phyloP scores from a whole-genome alignment of 768 basidiomycete genomes.

The Termitomyces sp. region DNA sequence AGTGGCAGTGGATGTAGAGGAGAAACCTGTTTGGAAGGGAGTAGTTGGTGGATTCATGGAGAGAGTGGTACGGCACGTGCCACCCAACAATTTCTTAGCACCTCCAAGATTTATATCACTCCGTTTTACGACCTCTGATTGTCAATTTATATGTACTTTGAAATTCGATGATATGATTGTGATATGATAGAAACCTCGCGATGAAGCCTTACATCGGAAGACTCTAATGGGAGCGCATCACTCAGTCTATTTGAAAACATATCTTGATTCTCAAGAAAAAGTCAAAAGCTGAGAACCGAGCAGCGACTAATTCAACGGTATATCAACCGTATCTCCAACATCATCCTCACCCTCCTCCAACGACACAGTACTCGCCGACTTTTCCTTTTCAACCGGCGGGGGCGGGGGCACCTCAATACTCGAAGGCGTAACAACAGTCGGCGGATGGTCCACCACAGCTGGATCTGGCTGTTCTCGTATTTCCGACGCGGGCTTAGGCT shows the following conservation, averaged over 20 bases:
- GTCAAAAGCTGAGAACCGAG: background rate
- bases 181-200: no score
- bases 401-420: conserved; percentile 78
- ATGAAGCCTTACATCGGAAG: no score
- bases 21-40: background rate
- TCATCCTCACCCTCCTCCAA: conserved; percentile 66
- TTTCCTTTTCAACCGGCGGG: conserved; percentile 75
- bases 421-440: conserved; percentile 50
- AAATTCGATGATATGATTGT: no score
- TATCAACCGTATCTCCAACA: conserved; percentile 76
- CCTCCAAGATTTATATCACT: no score
- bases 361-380: conserved; percentile 26
- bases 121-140: no score
- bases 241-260: background rate
- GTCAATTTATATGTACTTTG: no score
- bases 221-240: no score
- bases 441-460: conserved; percentile 4
- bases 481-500: conserved; percentile 3
- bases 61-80: conserved; percentile 1
- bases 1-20: background rate
- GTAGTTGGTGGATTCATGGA: conserved; percentile 14
- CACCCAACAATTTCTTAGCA: background rate
- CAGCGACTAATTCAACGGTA: conserved; percentile 44
- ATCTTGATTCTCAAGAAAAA: background rate
- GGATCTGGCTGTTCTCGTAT: conserved; percentile 18